Base-by-base conservation (phyloP, 768 basidiomycete species). In the Rhizopogon sp. region DNA sequence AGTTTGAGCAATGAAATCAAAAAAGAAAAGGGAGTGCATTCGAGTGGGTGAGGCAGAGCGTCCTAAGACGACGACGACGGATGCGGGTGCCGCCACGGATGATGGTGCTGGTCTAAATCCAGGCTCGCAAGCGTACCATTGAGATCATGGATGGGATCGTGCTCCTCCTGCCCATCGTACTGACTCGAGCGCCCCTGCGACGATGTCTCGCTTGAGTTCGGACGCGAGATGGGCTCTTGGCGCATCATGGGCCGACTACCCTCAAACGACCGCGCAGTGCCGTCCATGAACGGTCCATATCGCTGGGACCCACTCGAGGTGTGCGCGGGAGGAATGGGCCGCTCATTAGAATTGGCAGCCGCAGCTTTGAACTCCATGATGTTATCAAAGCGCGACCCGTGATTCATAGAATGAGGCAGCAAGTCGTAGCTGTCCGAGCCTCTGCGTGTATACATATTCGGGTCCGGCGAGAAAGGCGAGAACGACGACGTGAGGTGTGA, bases 401-500 rank as follows among this genome's bases (percentile, higher is more conserved):
- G 69, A 64, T 79, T 80, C 43, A 77, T 75, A 8, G 74, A 68
- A 56, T 81, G 80, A 20, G 79, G 70, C 47, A 82, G 66, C 22
- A 49, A 35, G 22, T 49, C 47, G 35, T 49, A 49, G 35, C 47
- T 49, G 37, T 59, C 68, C 31, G 69, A 71, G 52, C 72, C 75
- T 56, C 72, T 75, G 42, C 68, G 76, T 73, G 4, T 64, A 62
- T 72, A 72, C 20, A 75, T 64, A 59, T 80, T 85, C 8, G 85
- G 83, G 61, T 90, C 88, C 8, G 88, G 88, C 1, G 89, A 90
- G 71, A 91, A 91, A 3, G 88, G 88, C 6, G 87, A 86, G 67
- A 90, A 90, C 55, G 68, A 62, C 7, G 61, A 62, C 28, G 56
- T 58, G 28, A 56, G 51, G 41, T 61, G 64, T 25, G 64, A 56